Percentiles rank a stretch among this genome's conserved stretches.
phyloP scores from a whole-genome alignment of 768 basidiomycete species.

The Mycena capillaripes region DNA sequence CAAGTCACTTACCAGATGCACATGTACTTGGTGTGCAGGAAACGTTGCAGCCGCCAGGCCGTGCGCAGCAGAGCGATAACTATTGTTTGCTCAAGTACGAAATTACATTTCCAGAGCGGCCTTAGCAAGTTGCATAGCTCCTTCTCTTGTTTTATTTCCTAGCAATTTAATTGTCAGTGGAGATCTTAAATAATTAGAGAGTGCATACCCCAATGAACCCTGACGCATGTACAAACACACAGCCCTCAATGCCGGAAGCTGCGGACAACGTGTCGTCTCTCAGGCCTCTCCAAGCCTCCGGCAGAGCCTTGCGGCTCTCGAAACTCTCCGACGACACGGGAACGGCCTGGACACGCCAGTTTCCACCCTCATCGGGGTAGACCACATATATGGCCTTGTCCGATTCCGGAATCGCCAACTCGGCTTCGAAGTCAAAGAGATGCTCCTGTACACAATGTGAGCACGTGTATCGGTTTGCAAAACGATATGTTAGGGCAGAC shows the following conservation, averaged over 20 bases:
- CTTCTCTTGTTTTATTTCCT: conserved; percentile 94
- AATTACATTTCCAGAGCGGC: conserved; percentile 66
- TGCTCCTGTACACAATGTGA: conserved; percentile 71
- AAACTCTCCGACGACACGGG: conserved; percentile 88
- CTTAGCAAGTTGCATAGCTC: conserved; percentile 85
- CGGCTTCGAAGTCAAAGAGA: conserved; percentile 87
- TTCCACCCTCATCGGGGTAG: conserved; percentile 86
- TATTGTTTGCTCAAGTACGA: conserved; percentile 5
- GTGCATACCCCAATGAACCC: conserved; percentile 94
- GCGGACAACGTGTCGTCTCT: conserved; percentile 87
- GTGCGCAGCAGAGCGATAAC: not conserved
- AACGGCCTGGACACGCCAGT: conserved; percentile 96
- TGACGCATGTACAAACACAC: conserved; percentile 95
- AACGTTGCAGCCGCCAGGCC: conserved; percentile 37
- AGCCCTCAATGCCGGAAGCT: conserved; percentile 80
- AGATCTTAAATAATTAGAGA: conserved; percentile 11
- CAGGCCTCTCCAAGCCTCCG: conserved; percentile 93
- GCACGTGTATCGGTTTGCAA: not conserved
- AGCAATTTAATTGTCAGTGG: conserved; percentile 11
- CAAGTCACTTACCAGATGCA: not conserved
- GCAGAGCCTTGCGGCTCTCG: conserved; percentile 91
- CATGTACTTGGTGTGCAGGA: conserved; percentile 18
- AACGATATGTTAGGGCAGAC: conserved; percentile 52
- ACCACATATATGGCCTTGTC: conserved; percentile 85
- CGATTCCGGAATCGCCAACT: conserved; percentile 58